These are phyloP conservation scores for Heliosperma pusillum DNA, from an alignment of 148 eudicot genomes.

Conservation along the genomic window DNA sequence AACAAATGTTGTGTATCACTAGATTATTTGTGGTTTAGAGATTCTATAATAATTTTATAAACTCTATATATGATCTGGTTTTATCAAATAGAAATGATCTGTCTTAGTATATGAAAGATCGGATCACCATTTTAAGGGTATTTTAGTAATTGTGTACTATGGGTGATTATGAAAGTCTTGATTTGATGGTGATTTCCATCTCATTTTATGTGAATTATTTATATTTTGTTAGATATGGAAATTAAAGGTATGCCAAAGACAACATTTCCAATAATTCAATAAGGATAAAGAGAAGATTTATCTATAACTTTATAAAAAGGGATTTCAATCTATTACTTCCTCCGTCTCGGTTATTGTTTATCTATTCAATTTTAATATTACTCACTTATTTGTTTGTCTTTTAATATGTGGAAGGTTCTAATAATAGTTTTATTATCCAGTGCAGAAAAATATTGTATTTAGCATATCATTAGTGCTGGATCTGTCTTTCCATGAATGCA, in stretches of 20 bases:
- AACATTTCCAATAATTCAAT: not conserved
- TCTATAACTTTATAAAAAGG: too few relatives aligned
- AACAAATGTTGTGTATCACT: conserved; percentile 20
- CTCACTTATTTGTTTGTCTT: too few relatives aligned
- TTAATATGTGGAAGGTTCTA: too few relatives aligned
- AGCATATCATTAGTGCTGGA: too few relatives aligned
- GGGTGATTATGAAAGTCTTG: conserved; percentile 2
- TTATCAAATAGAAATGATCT: not conserved
- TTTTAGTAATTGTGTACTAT: not conserved
- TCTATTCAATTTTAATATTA: too few relatives aligned
- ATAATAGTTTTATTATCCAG: too few relatives aligned
- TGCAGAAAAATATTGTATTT: too few relatives aligned
- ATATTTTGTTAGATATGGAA: not conserved
- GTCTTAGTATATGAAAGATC: conserved; percentile 17
- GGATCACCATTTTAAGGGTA: conserved; percentile 4
- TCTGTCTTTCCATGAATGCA: too few relatives aligned
- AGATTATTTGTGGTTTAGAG: conserved; percentile 22
- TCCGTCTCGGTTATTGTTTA: too few relatives aligned
- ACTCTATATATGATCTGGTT: not conserved
- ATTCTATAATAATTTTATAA: not conserved
- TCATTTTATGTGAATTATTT: conserved; percentile 11
- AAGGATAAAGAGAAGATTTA: too few relatives aligned
- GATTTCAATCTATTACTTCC: too few relatives aligned
- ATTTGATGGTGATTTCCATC: conserved; percentile 14
- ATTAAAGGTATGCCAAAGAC: not conserved